These are phyloP conservation scores for Tuber umbilicatum DNA, from an alignment of 495 filamentous ascomycete genomes.

Conservation along the genomic window DNA sequence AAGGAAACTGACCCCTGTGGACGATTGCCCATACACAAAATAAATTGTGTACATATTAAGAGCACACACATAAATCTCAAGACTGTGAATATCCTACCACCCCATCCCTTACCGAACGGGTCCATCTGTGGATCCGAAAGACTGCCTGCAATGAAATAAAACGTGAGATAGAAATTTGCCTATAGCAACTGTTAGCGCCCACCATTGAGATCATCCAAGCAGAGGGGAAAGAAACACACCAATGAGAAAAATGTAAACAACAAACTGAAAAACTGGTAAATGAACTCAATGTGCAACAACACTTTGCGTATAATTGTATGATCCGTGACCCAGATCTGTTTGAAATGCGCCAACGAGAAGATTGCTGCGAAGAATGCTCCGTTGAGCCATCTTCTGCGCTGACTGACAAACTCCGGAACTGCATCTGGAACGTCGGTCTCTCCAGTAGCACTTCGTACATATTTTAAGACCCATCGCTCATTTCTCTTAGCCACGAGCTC, in stretches of 20 bases:
- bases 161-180: conserved; percentile 98
- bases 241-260: conserved; percentile 97
- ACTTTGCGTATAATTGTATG: conserved; percentile 84
- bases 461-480: conserved; percentile 95
- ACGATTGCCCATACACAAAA: conserved; percentile 95
- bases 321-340: conserved; percentile 88
- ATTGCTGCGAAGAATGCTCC: conserved; percentile 98
- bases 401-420: conserved; percentile 90
- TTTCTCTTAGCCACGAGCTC: conserved; percentile 93
- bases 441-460: conserved; percentile 89
- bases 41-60: conserved; percentile 89
- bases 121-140: conserved; percentile 72
- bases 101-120: conserved; percentile 82
- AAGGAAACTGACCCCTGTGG: conserved; percentile 66
- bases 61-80: conserved; percentile 78
- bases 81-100: conserved; percentile 75
- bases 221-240: conserved; percentile 43
- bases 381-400: conserved; percentile 93
- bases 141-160: conserved; percentile 97
- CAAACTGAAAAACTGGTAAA: conserved; percentile 86
- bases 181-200: conserved; percentile 28
- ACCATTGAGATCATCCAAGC: conserved; percentile 8
- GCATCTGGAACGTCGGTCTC: conserved; percentile 95
- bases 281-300: conserved; percentile 87
- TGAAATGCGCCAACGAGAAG: conserved; percentile 91